Evolutionary conservation across 2,329 filamentous ascomycete species (phyloP).

Genomic region (Rhytidhysteron rufulum): DNA sequence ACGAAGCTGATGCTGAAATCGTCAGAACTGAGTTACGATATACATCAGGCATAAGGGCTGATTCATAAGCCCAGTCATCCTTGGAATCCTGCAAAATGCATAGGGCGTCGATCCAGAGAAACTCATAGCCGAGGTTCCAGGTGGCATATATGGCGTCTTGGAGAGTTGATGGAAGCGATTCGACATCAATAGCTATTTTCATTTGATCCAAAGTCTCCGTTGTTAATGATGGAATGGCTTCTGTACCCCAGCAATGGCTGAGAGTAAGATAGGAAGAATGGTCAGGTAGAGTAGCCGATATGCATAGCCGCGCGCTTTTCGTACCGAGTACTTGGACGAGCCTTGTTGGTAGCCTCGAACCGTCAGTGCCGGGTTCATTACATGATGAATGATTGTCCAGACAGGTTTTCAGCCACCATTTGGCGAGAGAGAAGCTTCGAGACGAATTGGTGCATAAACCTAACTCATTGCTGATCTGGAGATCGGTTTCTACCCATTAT

Average conservation of each 20-base stretch:
- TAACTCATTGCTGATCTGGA: too few relatives aligned
- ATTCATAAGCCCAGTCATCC: background rate
- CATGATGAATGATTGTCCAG: too few relatives aligned
- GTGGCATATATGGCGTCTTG: background rate
- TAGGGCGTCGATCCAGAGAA: constrained; percentile 10
- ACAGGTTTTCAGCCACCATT: too few relatives aligned
- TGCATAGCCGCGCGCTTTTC: too few relatives aligned
- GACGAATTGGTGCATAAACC: too few relatives aligned
- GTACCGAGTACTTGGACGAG: too few relatives aligned
- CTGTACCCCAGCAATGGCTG: background rate
- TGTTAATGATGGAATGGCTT: background rate
- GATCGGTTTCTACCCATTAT: too few relatives aligned
- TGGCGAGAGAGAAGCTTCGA: too few relatives aligned
- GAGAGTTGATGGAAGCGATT: background rate
- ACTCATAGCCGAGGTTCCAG: background rate
- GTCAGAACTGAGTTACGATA: background rate
- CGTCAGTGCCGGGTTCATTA: too few relatives aligned
- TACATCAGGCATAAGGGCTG: background rate
- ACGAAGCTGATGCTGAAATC: background rate
- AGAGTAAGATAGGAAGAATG: background rate
- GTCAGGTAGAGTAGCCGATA: too few relatives aligned
- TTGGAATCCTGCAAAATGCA: constrained; percentile 8
- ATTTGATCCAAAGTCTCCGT: background rate
- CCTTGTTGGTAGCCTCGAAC: too few relatives aligned
- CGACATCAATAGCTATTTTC: background rate